Base-by-base conservation (phyloP, 257 asterid species). In the Rauvolfia tetraphylla region DNA sequence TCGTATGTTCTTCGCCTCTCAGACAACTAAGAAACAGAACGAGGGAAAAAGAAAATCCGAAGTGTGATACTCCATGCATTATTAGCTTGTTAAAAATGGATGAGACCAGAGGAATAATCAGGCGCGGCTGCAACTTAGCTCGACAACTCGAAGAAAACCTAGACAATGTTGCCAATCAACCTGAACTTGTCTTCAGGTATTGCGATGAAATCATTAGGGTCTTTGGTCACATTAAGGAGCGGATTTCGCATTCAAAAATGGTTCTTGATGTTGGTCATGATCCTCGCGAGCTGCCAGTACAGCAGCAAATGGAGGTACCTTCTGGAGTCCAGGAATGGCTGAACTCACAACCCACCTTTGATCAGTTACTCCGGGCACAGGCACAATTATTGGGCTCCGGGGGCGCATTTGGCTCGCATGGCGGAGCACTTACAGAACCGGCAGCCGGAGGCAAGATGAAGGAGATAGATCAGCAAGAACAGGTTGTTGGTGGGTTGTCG, bases 141-240 rank as follows among this genome's bases (percentile, higher is more conserved):
- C 86, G 67, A 73, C 81, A 76, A 13, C 77, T 92, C 0, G 97
- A 93, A 86, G 83, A 76, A 7, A 86, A 82, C 79, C 80, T 91
- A 3, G 82, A 78, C 3, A 63, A 71, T 76, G 41, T 87, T 70
- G 86, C 75, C 0, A 81, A 80, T 85, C 95, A 88, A 41, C 89
- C 89, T 0, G 87, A 81, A 0, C 7, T 23, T 68, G 83, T 89
- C 33, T 34, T 73, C 3, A 41, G 51, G 18, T 76, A 85, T 14
- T 91, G 94, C 33, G 92, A 88, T 0, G 93, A 93, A 33, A 90
- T 93, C 27, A 72, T 88, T 66, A 53, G 77, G 7, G 85, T 86
- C 22, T 93, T 93, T 78, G 81, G 73, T 15, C 81, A 65, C 68
- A 82, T 78, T 36, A 89, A 71, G 67, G 92, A 88, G 51, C 81